A percentile compares a stretch with the other conserved stretches of the same genome.
Conservation (phyloP, 257 asterid species). For the Striga asiatica region DNA sequence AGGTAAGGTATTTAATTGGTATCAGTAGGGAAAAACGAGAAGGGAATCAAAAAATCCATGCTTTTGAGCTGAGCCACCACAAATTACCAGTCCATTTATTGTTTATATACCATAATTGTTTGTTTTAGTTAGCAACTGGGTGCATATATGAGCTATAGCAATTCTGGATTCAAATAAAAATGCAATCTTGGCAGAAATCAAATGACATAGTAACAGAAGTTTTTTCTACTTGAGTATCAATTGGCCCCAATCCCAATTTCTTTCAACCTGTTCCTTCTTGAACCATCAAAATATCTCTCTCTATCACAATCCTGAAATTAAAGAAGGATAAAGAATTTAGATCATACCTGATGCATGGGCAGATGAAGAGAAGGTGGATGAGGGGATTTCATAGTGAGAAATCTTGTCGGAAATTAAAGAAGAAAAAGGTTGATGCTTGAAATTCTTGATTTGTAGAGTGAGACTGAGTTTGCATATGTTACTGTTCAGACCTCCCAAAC, state of each 20-base stretch:
- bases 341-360: conserved; percentile 28
- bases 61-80: too few relatives aligned
- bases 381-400: conserved; percentile 17
- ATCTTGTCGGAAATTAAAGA: conserved; percentile 22
- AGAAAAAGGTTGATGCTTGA: conserved; percentile 11
- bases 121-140: neutral
- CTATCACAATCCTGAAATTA: neutral
- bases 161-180: neutral
- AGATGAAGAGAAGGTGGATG: conserved; percentile 15
- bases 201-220: neutral
- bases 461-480: conserved; percentile 15
- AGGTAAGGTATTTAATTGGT: too few relatives aligned
- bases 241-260: neutral
- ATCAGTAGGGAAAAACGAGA: too few relatives aligned
- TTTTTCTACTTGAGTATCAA: neutral
- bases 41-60: too few relatives aligned
- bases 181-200: neutral
- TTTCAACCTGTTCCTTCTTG: neutral
- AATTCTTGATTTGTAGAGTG: conserved; percentile 22
- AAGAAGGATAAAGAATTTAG: neutral
- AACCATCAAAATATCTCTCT: neutral
- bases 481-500: conserved; percentile 24
- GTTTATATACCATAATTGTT: neutral
- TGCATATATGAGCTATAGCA: neutral
- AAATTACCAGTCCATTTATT: too few relatives aligned